These are phyloP conservation scores for Cutaneotrichosporon arboriforme DNA, from an alignment of 1,284 basidiomycete genomes.

Conservation along the genomic window DNA sequence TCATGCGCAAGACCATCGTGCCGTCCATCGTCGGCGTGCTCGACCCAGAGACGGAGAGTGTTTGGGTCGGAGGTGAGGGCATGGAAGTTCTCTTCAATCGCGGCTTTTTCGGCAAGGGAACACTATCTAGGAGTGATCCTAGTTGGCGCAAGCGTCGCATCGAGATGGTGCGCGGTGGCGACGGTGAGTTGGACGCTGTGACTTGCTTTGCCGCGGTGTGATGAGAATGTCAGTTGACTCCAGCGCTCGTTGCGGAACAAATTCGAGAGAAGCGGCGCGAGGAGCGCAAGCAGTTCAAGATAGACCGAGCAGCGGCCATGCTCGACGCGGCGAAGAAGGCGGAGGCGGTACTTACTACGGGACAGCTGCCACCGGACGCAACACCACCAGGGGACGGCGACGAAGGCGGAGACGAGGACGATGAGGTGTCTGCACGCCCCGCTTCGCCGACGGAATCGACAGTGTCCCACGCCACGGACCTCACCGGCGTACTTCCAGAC, in stretches of 20 bases:
- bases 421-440: slow-evolving; percentile 3
- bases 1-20: neutral
- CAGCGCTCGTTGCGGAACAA: slow-evolving; percentile 58
- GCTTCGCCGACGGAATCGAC: slow-evolving; percentile 14
- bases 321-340: slow-evolving; percentile 46
- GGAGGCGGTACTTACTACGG: slow-evolving; percentile 41
- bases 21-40: slow-evolving; percentile 54
- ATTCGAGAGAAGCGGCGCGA: slow-evolving; percentile 74
- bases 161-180: slow-evolving; percentile 54
- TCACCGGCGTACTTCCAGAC: slow-evolving; percentile 15
- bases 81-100: slow-evolving; percentile 72
- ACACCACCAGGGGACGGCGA: neutral
- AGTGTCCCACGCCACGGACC: slow-evolving; percentile 5
- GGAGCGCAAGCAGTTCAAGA: slow-evolving; percentile 83
- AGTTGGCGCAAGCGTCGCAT: slow-evolving; percentile 77
- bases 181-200: slow-evolving; percentile 43
- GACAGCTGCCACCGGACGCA: slow-evolving; percentile 9
- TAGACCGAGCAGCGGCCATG: slow-evolving; percentile 59
- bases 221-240: too few species aligned
- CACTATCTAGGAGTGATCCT: slow-evolving; percentile 86
- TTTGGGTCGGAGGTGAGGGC: slow-evolving; percentile 69
- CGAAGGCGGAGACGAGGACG: neutral
- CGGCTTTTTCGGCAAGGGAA: slow-evolving; percentile 97
- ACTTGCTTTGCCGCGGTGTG: too few species aligned
- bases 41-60: slow-evolving; percentile 66